Conservation (phyloP, 2,329 filamentous ascomycete genomes). For the Hypoxylon sp. region DNA sequence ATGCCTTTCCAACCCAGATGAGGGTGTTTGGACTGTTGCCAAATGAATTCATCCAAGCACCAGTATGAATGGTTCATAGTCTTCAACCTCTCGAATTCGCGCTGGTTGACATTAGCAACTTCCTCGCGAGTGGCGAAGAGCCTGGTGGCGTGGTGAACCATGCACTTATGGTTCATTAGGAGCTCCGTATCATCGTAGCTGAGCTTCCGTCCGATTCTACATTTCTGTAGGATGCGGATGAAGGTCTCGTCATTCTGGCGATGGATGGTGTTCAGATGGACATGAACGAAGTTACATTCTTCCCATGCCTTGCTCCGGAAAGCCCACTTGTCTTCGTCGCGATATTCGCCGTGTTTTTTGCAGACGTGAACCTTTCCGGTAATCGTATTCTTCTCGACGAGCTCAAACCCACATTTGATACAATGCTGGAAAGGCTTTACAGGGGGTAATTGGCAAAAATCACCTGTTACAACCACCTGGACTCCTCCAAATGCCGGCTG, state of each 20-base stretch:
- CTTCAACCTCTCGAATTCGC: slow-evolving; percentile 54
- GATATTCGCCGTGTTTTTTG: slow-evolving; percentile 56
- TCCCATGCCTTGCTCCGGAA: slow-evolving; percentile 70
- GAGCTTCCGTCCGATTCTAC: slow-evolving; percentile 63
- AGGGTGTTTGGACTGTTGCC: slow-evolving; percentile 51
- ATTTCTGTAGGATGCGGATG: slow-evolving; percentile 69
- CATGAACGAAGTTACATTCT: slow-evolving; percentile 66
- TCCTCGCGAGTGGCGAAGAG: slow-evolving; percentile 61
- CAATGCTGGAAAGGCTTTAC: slow-evolving; percentile 70
- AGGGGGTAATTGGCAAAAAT: slow-evolving; percentile 73
- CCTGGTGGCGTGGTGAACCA: slow-evolving; percentile 60
- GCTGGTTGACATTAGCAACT: slow-evolving; percentile 56
- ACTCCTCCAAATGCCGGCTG: slow-evolving; percentile 61
- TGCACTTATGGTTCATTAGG: slow-evolving; percentile 62
- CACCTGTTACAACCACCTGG: slow-evolving; percentile 70
- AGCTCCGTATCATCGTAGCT: slow-evolving; percentile 56
- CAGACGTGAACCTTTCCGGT: slow-evolving; percentile 53
- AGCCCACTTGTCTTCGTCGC: slow-evolving; percentile 71
- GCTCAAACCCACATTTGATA: slow-evolving; percentile 60
- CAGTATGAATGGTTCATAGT: slow-evolving; percentile 52
- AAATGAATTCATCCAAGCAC: slow-evolving; percentile 60
- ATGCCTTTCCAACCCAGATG: slow-evolving; percentile 49
- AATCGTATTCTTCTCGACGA: slow-evolving; percentile 35
- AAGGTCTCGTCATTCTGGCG: slow-evolving; percentile 70
- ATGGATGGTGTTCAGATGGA: slow-evolving; percentile 69